Evolutionary conservation across 257 asterid species (phyloP).

Genomic region (Nicotiana obtusifolia): DNA sequence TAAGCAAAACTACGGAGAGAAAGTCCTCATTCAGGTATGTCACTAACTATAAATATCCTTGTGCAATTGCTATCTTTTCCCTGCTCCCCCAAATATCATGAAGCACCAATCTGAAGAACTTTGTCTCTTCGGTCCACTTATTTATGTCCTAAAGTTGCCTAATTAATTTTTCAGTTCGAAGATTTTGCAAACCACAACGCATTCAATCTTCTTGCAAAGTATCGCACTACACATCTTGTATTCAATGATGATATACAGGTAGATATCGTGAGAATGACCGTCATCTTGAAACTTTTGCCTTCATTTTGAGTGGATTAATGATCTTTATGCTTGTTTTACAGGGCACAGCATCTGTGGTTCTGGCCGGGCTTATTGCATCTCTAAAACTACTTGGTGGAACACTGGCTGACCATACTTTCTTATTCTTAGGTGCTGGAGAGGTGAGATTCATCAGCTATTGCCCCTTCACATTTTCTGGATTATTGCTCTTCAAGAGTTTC

Average conservation of each 20-base stretch:
- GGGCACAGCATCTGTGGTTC: conserved; percentile 95
- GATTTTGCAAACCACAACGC: conserved; percentile 96
- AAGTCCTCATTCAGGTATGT: conserved; percentile 67
- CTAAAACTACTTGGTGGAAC: conserved; percentile 62
- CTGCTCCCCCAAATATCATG: not conserved
- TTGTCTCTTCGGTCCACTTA: conserved; percentile 3
- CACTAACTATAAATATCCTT: not conserved
- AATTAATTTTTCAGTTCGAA: conserved; percentile 53
- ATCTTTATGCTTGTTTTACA: conserved; percentile 19
- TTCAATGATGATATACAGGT: conserved; percentile 96
- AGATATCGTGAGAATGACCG: not conserved
- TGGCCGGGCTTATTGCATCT: conserved; percentile 75
- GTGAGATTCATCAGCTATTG: conserved; percentile 22
- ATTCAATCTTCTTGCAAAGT: conserved; percentile 70
- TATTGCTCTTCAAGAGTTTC: not conserved
- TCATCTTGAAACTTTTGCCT: not conserved
- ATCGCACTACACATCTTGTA: conserved; percentile 78
- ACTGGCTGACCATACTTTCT: conserved; percentile 78
- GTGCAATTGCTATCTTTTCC: not conserved
- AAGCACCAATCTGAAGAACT: not conserved
- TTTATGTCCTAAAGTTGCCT: conserved; percentile 5
- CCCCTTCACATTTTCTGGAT: not conserved
- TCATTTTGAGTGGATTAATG: not conserved
- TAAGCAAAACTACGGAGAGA: conserved; percentile 87
- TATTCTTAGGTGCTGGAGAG: conserved; percentile 99